Conservation (phyloP, 768 basidiomycete species). For the Leccinum incarnatum region DNA sequence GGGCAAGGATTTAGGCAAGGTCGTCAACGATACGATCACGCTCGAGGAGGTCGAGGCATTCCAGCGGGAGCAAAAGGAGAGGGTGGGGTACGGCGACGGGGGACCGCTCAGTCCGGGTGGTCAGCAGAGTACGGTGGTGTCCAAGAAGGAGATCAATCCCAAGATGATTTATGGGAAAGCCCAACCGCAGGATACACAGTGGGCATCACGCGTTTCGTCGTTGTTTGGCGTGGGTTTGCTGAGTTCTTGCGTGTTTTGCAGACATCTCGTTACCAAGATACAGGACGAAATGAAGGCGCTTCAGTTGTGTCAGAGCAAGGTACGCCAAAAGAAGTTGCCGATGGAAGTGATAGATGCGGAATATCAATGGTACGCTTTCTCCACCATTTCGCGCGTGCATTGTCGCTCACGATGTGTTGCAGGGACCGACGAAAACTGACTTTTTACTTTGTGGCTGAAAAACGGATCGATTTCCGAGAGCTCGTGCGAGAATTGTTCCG, state of each 20-base stretch:
- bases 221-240: background rate
- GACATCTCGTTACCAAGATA: conserved; percentile 75
- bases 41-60: conserved; percentile 88
- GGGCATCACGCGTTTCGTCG: background rate
- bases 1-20: conserved; percentile 89
- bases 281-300: conserved; percentile 93
- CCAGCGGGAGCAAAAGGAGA: conserved; percentile 75
- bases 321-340: conserved; percentile 88
- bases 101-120: conserved; percentile 48
- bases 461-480: conserved; percentile 94
- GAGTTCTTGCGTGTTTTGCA: conserved; percentile 26
- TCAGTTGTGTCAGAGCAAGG: conserved; percentile 87
- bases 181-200: conserved; percentile 78
- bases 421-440: conserved; percentile 98
- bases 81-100: conserved; percentile 40
- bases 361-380: conserved; percentile 82
- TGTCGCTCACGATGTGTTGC: conserved; percentile 2
- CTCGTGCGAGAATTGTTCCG: conserved; percentile 93
- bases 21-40: conserved; percentile 89
- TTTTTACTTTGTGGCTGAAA: conserved; percentile 96
- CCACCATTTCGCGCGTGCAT: background rate
- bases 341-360: conserved; percentile 99
- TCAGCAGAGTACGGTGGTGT: conserved; percentile 29
- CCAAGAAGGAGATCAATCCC: conserved; percentile 92
- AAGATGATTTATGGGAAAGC: conserved; percentile 97